Conservation (phyloP, 495 filamentous ascomycete species). For the Hypomontagnella submonticulosa region DNA sequence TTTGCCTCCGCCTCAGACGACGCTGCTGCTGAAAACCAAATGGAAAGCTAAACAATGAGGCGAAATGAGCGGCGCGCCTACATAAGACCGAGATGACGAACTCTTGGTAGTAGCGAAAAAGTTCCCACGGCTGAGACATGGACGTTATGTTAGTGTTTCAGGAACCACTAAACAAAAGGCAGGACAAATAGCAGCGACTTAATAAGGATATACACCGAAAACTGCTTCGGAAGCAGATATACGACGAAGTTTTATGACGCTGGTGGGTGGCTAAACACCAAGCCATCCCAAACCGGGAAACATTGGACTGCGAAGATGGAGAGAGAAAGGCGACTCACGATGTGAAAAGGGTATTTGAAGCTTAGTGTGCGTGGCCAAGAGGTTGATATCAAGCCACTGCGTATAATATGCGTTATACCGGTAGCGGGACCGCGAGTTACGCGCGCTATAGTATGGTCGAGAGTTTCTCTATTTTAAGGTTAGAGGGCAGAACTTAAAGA, state of each 20-base stretch:
- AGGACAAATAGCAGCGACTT: no score
- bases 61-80: not conserved
- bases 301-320: not conserved
- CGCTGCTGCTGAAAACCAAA: no score
- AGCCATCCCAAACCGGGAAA: not conserved
- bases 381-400: constrained; percentile 9
- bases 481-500: not conserved
- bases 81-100: not conserved
- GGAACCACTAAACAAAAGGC: no score
- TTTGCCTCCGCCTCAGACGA: not conserved
- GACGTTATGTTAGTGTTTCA: no score
- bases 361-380: not conserved
- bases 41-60: not conserved
- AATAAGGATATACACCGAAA: no score
- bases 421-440: not conserved
- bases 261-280: not conserved
- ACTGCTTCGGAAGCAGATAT: no score
- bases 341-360: not conserved
- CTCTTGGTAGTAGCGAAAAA: not conserved
- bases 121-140: not conserved
- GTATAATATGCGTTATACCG: not conserved
- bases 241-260: not conserved
- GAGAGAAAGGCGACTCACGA: constrained; percentile 11
- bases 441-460: not conserved
- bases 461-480: constrained; percentile 1